Conservation (phyloP, 208 protist species). For the Crithidia bombi region DNA sequence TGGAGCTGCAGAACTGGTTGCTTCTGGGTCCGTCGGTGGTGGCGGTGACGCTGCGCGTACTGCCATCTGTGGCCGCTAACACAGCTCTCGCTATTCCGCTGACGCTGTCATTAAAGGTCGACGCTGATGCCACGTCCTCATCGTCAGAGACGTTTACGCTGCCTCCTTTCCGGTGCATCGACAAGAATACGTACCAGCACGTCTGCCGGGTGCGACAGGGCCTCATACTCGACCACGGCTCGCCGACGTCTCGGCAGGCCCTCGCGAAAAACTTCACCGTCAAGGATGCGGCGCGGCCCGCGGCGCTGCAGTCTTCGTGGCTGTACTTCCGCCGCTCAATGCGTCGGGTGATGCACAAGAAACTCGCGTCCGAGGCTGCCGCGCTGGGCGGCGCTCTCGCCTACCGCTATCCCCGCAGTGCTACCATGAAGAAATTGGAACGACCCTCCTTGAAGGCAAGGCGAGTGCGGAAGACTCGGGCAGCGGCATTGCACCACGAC, state of each 20-base stretch:
- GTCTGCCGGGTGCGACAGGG: slow-evolving; percentile 29
- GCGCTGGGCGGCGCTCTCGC: slow-evolving; percentile 23
- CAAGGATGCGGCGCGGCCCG: background rate
- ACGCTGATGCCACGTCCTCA: background rate
- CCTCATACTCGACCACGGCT: slow-evolving; percentile 19
- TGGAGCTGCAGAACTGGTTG: slow-evolving; percentile 22
- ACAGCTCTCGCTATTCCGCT: slow-evolving; percentile 23
- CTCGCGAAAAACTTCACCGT: background rate
- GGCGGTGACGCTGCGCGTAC: slow-evolving; percentile 31
- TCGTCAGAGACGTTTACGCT: slow-evolving; percentile 17
- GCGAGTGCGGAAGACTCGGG: background rate
- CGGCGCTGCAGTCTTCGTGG: slow-evolving; percentile 15
- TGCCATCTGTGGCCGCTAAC: slow-evolving; percentile 18
- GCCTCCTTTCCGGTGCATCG: slow-evolving; percentile 23
- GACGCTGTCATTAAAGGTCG: background rate
- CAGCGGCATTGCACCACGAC: background rate
- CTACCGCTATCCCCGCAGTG: slow-evolving; percentile 20
- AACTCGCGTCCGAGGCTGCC: slow-evolving; percentile 26
- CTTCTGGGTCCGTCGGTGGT: slow-evolving; percentile 12
- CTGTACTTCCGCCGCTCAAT: slow-evolving; percentile 33
- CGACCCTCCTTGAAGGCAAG: background rate
- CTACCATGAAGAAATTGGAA: slow-evolving; percentile 6
- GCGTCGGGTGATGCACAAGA: slow-evolving; percentile 15
- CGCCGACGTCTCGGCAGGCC: slow-evolving; percentile 7
- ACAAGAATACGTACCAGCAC: slow-evolving; percentile 25